Evolutionary conservation across 1,139 yeast species (phyloP).

Genomic region (Wickerhamomyces sp.): DNA sequence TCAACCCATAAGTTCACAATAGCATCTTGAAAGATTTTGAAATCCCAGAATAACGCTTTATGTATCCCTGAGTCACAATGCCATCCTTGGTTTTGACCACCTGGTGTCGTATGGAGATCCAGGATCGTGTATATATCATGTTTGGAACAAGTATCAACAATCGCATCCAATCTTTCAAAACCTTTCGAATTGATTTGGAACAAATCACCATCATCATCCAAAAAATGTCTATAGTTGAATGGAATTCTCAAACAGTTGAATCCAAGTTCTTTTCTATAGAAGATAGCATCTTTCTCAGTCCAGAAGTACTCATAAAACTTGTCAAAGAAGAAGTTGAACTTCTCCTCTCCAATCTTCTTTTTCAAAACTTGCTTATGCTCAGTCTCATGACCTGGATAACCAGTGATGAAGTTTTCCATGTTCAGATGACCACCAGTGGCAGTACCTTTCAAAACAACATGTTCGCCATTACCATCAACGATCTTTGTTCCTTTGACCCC

Average conservation of each 20-base stretch:
- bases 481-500: conserved; percentile 21
- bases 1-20: conserved; percentile 18
- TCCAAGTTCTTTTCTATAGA: conserved; percentile 17
- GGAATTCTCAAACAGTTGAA: conserved; percentile 19
- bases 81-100: conserved; percentile 23
- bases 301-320: conserved; percentile 21
- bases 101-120: conserved; percentile 19
- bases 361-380: conserved; percentile 18
- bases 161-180: conserved; percentile 14
- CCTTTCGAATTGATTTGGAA: conserved; percentile 20
- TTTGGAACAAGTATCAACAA: conserved; percentile 15
- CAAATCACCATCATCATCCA: conserved; percentile 18
- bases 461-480: conserved; percentile 13
- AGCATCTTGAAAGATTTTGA: conserved; percentile 19
- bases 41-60: conserved; percentile 20
- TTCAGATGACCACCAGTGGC: conserved; percentile 21
- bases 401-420: conserved; percentile 22
- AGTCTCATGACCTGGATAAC: conserved; percentile 22
- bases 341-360: conserved; percentile 18
- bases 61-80: conserved; percentile 19
- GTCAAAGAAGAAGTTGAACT: conserved; percentile 19
- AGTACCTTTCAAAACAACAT: conserved; percentile 19
- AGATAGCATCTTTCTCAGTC: conserved; percentile 20
- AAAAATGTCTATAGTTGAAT: conserved; percentile 20
- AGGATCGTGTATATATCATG: conserved; percentile 19